These are phyloP conservation scores for Eucalyptus tenuipes DNA, from an alignment of 345 rosid species.

Conservation along the genomic window DNA sequence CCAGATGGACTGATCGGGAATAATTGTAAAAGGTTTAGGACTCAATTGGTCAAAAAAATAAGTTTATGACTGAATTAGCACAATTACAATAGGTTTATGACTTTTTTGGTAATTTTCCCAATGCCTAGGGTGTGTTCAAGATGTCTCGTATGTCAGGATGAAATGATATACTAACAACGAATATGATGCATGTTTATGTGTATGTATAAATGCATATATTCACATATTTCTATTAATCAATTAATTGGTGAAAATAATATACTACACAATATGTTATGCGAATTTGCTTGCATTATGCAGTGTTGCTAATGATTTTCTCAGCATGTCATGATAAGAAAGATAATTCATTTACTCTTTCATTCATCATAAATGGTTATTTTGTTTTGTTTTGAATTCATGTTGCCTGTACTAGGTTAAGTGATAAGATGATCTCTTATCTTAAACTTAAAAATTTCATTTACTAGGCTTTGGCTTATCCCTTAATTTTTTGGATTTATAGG, in stretches of 20 bases:
- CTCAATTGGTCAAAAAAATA: too few relatives aligned
- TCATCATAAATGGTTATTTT: background rate
- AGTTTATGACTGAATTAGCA: too few relatives aligned
- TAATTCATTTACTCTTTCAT: too few relatives aligned
- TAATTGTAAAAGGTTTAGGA: too few relatives aligned
- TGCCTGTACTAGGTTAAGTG: background rate
- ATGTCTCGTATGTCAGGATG: rapidly evolving
- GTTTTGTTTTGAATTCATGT: background rate
- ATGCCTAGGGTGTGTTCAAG: background rate
- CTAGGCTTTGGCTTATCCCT: background rate
- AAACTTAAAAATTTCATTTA: background rate
- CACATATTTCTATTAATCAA: background rate
- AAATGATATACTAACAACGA: too few relatives aligned
- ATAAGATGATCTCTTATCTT: background rate
- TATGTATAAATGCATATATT: too few relatives aligned
- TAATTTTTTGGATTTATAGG: background rate
- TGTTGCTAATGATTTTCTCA: background rate
- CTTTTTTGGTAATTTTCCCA: too few relatives aligned
- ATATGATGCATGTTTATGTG: background rate
- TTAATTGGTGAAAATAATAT: background rate
- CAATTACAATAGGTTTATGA: too few relatives aligned
- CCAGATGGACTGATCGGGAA: too few relatives aligned
- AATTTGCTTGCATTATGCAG: background rate
- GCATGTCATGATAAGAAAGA: background rate
- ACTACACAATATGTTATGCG: background rate